Conservation (phyloP, 2,329 filamentous ascomycete genomes). For the Ampelomyces quisqualis region DNA sequence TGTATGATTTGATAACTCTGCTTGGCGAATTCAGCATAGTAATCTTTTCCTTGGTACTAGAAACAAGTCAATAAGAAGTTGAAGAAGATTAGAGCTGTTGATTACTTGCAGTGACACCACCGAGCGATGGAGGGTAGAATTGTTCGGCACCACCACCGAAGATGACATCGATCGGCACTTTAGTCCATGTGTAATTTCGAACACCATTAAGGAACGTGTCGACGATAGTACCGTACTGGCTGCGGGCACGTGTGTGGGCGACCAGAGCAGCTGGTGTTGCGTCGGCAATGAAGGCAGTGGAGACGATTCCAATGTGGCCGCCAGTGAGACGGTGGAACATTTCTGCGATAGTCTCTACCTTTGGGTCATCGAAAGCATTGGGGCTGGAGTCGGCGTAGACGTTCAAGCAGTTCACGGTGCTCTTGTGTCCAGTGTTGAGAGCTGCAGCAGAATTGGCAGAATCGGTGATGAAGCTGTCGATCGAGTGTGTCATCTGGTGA, state of each 20-base stretch:
- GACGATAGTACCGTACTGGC: slow-evolving; percentile 69
- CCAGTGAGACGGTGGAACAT: slow-evolving; percentile 70
- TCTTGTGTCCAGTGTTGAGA: slow-evolving; percentile 81
- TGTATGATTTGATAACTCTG: slow-evolving; percentile 70
- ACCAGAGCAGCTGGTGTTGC: slow-evolving; percentile 69
- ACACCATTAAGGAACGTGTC: slow-evolving; percentile 75
- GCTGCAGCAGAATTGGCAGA: slow-evolving; percentile 82
- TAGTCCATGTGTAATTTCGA: slow-evolving; percentile 78
- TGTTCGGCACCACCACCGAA: slow-evolving; percentile 83
- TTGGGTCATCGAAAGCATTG: slow-evolving; percentile 76
- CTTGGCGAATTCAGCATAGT: slow-evolving; percentile 68
- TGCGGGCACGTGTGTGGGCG: slow-evolving; percentile 67
- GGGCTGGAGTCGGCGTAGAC: slow-evolving; percentile 78
- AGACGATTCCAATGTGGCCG: slow-evolving; percentile 63
- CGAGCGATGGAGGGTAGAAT: slow-evolving; percentile 60
- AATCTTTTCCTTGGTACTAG: slow-evolving; percentile 55
- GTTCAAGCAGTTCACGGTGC: slow-evolving; percentile 76
- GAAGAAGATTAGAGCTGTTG: background rate
- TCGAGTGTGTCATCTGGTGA: slow-evolving; percentile 85
- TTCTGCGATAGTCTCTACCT: slow-evolving; percentile 80
- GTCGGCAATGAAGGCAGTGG: slow-evolving; percentile 79
- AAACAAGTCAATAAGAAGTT: background rate
- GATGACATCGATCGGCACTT: slow-evolving; percentile 71
- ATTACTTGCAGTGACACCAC: slow-evolving; percentile 56
- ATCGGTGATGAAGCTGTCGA: slow-evolving; percentile 83